phyloP scores from a whole-genome alignment of 2,329 filamentous ascomycete genomes.

The Fusarium sp. region DNA sequence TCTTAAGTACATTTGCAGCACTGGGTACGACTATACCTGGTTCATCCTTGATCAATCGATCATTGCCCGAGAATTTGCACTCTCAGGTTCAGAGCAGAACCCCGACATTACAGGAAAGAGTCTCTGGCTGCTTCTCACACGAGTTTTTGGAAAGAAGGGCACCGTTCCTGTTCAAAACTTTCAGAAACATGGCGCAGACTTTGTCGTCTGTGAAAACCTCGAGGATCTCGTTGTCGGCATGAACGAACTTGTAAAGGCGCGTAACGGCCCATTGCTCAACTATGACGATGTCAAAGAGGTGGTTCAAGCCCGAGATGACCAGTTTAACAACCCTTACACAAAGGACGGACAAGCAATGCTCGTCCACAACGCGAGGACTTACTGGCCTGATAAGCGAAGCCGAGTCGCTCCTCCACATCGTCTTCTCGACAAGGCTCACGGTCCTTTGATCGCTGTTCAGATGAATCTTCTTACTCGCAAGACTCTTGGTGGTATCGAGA shows the following conservation, averaged over 20 bases:
- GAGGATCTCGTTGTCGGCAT: conserved; percentile 67
- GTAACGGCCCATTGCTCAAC: conserved; percentile 61
- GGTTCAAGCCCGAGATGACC: conserved; percentile 65
- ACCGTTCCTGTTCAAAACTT: conserved; percentile 69
- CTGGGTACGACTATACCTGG: conserved; percentile 73
- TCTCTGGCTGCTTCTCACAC: conserved; percentile 62
- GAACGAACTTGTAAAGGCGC: conserved; percentile 65
- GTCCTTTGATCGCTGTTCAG: conserved; percentile 70
- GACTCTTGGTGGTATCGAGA: conserved; percentile 71
- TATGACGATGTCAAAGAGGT: conserved; percentile 57
- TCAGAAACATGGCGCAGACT: conserved; percentile 69
- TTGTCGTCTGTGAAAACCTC: conserved; percentile 68
- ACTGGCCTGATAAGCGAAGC: conserved; percentile 65
- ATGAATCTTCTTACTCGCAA: conserved; percentile 72
- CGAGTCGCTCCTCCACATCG: conserved; percentile 66
- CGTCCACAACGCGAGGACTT: conserved; percentile 66
- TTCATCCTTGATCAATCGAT: conserved; percentile 70
- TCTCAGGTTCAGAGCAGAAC: conserved; percentile 74
- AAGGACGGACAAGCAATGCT: conserved; percentile 74
- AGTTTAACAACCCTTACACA: conserved; percentile 67
- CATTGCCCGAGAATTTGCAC: conserved; percentile 70
- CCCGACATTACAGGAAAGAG: conserved; percentile 70
- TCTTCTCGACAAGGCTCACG: conserved; percentile 65
- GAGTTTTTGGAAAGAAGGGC: conserved; percentile 64
- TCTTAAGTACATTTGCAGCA: conserved; percentile 69